Evolutionary conservation across 305 asterid genomes (phyloP), one percentile per base, ranked within the genome.

Genomic region (Ajuga reptans): DNA sequence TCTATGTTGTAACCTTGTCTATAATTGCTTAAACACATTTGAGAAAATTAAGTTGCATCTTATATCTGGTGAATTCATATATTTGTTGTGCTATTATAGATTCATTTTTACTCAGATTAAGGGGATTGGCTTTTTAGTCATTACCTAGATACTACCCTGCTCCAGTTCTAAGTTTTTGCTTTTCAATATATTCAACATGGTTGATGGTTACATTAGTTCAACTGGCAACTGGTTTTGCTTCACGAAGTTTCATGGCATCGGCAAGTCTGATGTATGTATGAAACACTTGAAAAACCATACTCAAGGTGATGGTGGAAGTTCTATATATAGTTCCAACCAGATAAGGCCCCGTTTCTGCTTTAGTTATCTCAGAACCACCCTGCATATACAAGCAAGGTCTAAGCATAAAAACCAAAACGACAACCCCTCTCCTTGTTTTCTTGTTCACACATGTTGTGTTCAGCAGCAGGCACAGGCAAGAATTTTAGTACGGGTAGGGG

Each of bases 1-100:
- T 42, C 67, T 56, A 33, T 59, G 21, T 76, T 15, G 52, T 37
- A 72, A 45, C 36, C 33, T 43, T 61, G 66, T 63, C 64, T 63
- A 41, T 61, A 34, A 45, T 67, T 24, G 39, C 34, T 11, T 72
- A 33, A 43, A 34, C 46, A n/a, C 37, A 53, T 68, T 61, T 9
- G 9, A 43, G 53, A 12, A 60, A 21, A 55, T 17, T 50, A 46
- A 36, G 29, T 31, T 62, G 21, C 29, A 27, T 43, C 49, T 64
- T 37, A 53, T 31, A 37, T 41, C 33, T 49, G 61, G 52, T 39
- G 9, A 33, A 21, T 39, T 49, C 55, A 4, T 54, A 45, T 18
- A 46, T 18, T 52, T 61, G 17, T 49, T 63, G 11, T 50, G 34
- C 11, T 3, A 43, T 8, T 43, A 24, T 52, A 8, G 12, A 58